Base-by-base conservation (phyloP, 2,329 filamentous ascomycete genomes). In the Elsinoe ampelina region DNA sequence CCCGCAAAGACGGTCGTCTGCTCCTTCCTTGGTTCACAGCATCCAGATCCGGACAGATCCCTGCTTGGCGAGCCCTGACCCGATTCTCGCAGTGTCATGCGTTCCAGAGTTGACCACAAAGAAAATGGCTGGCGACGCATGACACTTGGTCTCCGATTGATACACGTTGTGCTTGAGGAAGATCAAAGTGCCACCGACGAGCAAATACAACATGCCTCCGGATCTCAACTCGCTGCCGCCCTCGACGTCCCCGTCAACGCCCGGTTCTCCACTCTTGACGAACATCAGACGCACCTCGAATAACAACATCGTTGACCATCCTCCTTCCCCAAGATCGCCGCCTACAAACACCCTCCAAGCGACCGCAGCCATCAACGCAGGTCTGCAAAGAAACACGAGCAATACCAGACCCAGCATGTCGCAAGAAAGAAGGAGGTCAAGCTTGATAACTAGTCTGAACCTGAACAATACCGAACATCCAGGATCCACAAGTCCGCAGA, bases 331-430 rank as follows among this genome's bases (percentile, higher is more conserved):
- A 36, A 78, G 85, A 63, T 82, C 82, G 51, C 80, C 85, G 34
- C 82, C 85, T 39, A 78, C 81, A 60, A 89, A 86, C 12, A 68
- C 66, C n/a, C 77, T 93, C 8, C 86, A 87, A 67, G 87, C 86
- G 54, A 83, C 87, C 11, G 87, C 86, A 6, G 84, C 86, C 42
- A 80, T 91, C 70, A 92, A 92, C 68, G 85, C 87, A 26, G 82
- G 87, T 54, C 35, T 52, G 19, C 48, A 52, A 19, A 52, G 32
- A 17, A 39, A 26, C 19, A 15, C 48, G 12, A 80, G 89, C 26
- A 83, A 87, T 62, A 81, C 80, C 61, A 81, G 86, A 65, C 55
- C 59, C 55, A 38, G 32, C 30, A 54, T 45, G 48, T 54, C 52
- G 13, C 30, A 56, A 17, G 57, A 55, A 47, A 52, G 59, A n/a